These are phyloP conservation scores for Mallotus repandus DNA, from an alignment of 441 rosid species.

Conservation along the genomic window DNA sequence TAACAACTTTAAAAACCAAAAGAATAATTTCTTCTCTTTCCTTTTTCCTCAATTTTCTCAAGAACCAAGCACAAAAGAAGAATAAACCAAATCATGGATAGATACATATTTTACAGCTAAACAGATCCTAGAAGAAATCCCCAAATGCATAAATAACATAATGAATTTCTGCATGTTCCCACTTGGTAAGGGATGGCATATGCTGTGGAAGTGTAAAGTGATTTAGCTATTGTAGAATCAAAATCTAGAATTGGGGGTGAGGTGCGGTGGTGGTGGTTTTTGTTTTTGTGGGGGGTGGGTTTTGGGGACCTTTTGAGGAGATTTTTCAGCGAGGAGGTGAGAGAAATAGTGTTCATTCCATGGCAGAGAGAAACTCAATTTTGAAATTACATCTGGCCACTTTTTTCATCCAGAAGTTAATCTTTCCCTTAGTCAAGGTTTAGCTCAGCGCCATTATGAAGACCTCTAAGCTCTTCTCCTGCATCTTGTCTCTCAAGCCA, in stretches of 20 bases:
- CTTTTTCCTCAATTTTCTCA: background rate
- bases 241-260: too few species aligned
- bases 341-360: background rate
- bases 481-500: background rate
- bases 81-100: background rate
- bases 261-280: too few species aligned
- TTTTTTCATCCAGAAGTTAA: background rate
- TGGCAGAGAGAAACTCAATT: background rate
- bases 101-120: background rate
- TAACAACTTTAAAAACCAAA: background rate
- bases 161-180: too few species aligned
- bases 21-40: background rate
- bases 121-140: background rate
- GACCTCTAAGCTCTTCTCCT: background rate
- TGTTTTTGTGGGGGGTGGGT: too few species aligned
- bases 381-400: background rate
- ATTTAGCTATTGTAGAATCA: too few species aligned
- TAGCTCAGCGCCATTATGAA: background rate
- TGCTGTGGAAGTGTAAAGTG: too few species aligned
- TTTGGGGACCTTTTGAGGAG: too few species aligned
- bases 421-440: background rate
- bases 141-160: background rate
- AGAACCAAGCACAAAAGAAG: background rate
- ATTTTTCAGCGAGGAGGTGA: too few species aligned
- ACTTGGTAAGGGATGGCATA: too few species aligned